Evolutionary conservation across 2,329 filamentous ascomycete genomes (phyloP).

Genomic region (Talaromyces sp.): DNA sequence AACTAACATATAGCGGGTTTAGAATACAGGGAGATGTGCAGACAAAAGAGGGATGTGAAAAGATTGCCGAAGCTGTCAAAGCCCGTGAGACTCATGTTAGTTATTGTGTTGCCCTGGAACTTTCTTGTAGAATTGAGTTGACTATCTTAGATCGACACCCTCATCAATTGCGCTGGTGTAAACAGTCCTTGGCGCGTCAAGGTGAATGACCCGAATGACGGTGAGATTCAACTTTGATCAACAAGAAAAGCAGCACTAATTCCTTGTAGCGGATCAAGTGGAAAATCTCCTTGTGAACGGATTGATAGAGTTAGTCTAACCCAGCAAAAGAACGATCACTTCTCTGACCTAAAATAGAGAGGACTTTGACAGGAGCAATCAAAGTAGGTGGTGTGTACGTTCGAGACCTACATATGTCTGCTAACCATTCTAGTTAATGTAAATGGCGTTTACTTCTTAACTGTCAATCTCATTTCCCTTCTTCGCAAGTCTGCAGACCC

Average conservation of each 20-base stretch:
- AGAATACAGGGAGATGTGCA: slow-evolving; percentile 22
- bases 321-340: background rate
- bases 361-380: slow-evolving; percentile 7
- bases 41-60: slow-evolving; percentile 19
- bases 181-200: slow-evolving; percentile 6
- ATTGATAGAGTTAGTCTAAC: slow-evolving; percentile 6
- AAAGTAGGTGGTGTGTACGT: background rate
- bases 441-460: slow-evolving; percentile 24
- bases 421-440: slow-evolving; percentile 18
- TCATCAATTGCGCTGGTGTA: slow-evolving; percentile 23
- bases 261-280: slow-evolving; percentile 8
- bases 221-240: background rate
- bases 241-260: background rate
- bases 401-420: background rate
- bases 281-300: slow-evolving; percentile 11
- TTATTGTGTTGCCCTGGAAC: background rate
- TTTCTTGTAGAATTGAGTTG: background rate
- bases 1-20: background rate
- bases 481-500: slow-evolving; percentile 19
- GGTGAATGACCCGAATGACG: slow-evolving; percentile 8
- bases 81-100: slow-evolving; percentile 17
- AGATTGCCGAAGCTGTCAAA: slow-evolving; percentile 17
- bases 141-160: slow-evolving; percentile 14
- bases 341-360: background rate
- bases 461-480: slow-evolving; percentile 21